Evolutionary conservation across 441 rosid genomes (phyloP), one percentile per base, ranked within the genome.

Genomic region (Isatis lusitanica): DNA sequence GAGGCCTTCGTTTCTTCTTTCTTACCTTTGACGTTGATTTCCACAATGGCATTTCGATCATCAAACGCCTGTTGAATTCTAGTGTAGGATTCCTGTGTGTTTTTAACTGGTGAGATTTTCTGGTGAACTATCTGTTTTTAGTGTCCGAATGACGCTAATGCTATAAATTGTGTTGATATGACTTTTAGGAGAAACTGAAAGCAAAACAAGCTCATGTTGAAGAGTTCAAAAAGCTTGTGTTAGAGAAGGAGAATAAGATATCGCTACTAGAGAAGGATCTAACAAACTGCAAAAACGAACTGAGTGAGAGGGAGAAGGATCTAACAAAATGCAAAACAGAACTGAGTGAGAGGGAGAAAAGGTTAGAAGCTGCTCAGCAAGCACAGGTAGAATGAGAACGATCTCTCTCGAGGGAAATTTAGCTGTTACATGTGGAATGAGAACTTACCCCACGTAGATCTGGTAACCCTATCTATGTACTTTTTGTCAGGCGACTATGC

Each of bases 261-360:
- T 80, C 80, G 1, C 83, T 81, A 77, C 66, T 91, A 85, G 97
- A 93, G 85, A 86, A 81, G 77, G 93, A 92, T 68, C 84, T 96
- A 76, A 74, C 87, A 67, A 88, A 81, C 75, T 75, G 84, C 82
- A 86, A 81, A 79, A 63, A 68, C 66, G 97, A 88, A 63, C 81
- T 91, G 80, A 83, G 72, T 69, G 93, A 86, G 76, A 85, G 38
- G 59, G 97, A 93, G 85, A 86, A 81, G 77, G 91, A 91, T 69
- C 83, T 93, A 79, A 76, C 87, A 67, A 88, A 81, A 77, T 74
- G 83, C 81, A 85, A 82, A 79, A 63, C 65, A 67, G 97, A 88
- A 63, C 79, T 91, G 80, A 82, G 70, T 72, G 93, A 86, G 78
- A 85, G 80, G 81, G 95, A 91, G 76, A 86, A 80, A 80, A 87